These are phyloP conservation scores for Pythium periplocum DNA, from an alignment of 352 stramenopile genomes.

Conservation along the genomic window DNA sequence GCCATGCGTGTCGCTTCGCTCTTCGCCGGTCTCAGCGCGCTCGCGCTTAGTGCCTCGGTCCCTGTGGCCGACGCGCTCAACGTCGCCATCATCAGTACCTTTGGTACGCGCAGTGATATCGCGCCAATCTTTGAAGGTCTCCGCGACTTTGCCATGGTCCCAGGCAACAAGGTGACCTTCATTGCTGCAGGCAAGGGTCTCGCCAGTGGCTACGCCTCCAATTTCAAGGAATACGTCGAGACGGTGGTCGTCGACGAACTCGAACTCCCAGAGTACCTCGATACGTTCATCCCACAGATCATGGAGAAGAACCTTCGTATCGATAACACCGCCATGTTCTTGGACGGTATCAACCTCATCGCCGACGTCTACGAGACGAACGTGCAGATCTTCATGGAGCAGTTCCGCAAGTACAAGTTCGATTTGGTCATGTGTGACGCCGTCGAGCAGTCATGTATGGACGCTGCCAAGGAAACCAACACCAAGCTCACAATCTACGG, in stretches of 20 bases:
- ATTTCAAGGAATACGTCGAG: conserved; percentile 14
- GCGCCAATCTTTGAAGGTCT: conserved; percentile 20
- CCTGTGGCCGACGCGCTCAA: conserved; percentile 7
- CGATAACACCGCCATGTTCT: conserved; percentile 19
- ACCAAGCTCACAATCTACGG: conserved; percentile 20
- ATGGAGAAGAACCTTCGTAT: conserved; percentile 18
- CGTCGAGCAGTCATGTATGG: conserved; percentile 21
- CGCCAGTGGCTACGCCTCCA: conserved; percentile 10
- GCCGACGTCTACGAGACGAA: conserved; percentile 21
- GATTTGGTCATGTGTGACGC: conserved; percentile 19
- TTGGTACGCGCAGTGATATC: conserved; percentile 19
- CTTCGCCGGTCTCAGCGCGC: no score
- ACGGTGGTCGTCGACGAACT: conserved; percentile 10
- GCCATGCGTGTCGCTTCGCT: no score
- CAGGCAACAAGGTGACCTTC: conserved; percentile 17
- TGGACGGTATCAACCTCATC: conserved; percentile 17
- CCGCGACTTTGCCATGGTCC: conserved; percentile 9
- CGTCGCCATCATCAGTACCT: conserved; percentile 18
- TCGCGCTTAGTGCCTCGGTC: conserved; percentile 2
- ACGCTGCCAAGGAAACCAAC: conserved; percentile 13
- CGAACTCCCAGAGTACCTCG: conserved; percentile 16
- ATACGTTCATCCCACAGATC: conserved; percentile 15
- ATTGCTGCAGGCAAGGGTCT: conserved; percentile 10
- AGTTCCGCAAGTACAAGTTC: conserved; percentile 10
- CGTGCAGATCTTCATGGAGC: conserved; percentile 14